A percentile compares a stretch with the other conserved stretches of the same genome.
phyloP scores from a whole-genome alignment of 441 rosid genomes.

The Brassica balearica region DNA sequence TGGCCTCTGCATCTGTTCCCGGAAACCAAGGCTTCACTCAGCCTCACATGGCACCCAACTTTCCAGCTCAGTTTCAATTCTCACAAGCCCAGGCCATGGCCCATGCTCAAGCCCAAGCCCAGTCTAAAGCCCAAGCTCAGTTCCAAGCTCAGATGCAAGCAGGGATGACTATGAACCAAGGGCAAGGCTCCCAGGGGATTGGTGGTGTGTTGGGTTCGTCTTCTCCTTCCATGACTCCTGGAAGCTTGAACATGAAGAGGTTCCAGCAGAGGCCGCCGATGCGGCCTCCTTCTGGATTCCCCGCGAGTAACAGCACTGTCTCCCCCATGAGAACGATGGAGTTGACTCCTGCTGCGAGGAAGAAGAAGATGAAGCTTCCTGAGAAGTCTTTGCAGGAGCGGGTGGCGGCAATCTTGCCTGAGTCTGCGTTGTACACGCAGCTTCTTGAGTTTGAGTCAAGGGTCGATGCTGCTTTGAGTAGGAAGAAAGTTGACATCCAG shows the following conservation, averaged over 20 bases:
- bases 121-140: slow-evolving; percentile 72
- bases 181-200: slow-evolving; percentile 62
- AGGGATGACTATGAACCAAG: slow-evolving; percentile 63
- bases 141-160: slow-evolving; percentile 84
- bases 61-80: slow-evolving; percentile 74
- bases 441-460: slow-evolving; percentile 93
- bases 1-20: slow-evolving; percentile 59
- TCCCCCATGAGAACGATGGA: slow-evolving; percentile 84
- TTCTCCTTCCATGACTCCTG: slow-evolving; percentile 76
- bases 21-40: slow-evolving; percentile 59
- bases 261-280: slow-evolving; percentile 74
- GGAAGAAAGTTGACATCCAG: slow-evolving; percentile 96
- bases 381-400: slow-evolving; percentile 89
- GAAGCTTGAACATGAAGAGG: slow-evolving; percentile 63
- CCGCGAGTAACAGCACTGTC: slow-evolving; percentile 56
- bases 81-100: slow-evolving; percentile 83
- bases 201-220: slow-evolving; percentile 64
- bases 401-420: slow-evolving; percentile 90
- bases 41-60: slow-evolving; percentile 59
- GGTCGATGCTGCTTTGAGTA: slow-evolving; percentile 81
- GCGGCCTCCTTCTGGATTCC: slow-evolving; percentile 76
- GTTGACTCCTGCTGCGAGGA: slow-evolving; percentile 74
- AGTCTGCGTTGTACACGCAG: slow-evolving; percentile 93
- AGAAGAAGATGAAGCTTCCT: slow-evolving; percentile 88
- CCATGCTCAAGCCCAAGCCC: slow-evolving; percentile 61